Evolutionary conservation across 352 stramenopile genomes (phyloP).

Genomic region (Pilasporangium apinafurcum): DNA sequence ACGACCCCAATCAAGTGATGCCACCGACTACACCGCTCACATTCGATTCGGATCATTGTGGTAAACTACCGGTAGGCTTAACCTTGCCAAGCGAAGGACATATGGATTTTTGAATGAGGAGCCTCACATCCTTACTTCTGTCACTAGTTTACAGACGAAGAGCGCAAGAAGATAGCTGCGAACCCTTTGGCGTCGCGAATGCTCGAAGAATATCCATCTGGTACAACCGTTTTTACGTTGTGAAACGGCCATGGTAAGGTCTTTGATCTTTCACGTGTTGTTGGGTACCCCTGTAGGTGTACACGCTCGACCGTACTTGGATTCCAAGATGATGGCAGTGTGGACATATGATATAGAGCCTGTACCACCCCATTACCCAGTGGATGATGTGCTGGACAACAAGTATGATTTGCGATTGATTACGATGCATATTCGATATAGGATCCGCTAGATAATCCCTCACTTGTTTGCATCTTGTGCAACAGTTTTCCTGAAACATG

Average conservation of each 20-base stretch:
- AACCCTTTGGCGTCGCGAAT: constrained; percentile 32
- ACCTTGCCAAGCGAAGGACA: neutral
- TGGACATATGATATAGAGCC: constrained; percentile 75
- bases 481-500: constrained; percentile 68
- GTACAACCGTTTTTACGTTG: constrained; percentile 3
- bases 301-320: constrained; percentile 58
- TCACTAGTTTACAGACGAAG: constrained; percentile 42
- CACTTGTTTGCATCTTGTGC: neutral
- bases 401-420: constrained; percentile 20
- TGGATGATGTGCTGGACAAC: constrained; percentile 54
- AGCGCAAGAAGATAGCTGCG: constrained; percentile 26
- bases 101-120: neutral
- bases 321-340: constrained; percentile 61
- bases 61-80: constrained; percentile 41
- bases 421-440: neutral
- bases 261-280: neutral
- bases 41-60: constrained; percentile 68
- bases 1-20: constrained; percentile 51
- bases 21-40: constrained; percentile 53
- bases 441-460: neutral
- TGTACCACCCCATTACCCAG: constrained; percentile 49
- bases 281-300: constrained; percentile 22
- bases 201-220: constrained; percentile 50
- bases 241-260: neutral
- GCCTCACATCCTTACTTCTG: neutral